phyloP scores from a whole-genome alignment of 345 rosid species.

The Ceriops decandra region DNA sequence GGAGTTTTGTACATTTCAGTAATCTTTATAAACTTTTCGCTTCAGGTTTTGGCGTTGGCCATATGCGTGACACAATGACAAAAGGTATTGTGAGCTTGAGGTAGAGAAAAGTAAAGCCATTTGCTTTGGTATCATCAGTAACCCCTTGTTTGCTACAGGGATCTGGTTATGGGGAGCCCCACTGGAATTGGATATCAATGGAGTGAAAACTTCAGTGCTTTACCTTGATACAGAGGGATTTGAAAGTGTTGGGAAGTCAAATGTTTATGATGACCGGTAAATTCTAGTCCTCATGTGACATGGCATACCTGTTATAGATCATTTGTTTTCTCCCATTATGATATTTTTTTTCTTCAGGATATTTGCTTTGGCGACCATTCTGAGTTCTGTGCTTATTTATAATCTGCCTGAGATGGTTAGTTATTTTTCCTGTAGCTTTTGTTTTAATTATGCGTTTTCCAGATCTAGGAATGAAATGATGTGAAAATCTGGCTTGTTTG shows the following conservation, averaged over 20 bases:
- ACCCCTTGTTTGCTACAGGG: constrained; percentile 44
- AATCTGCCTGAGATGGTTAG: constrained; percentile 97
- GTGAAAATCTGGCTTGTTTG: neutral
- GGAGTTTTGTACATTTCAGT: constrained; percentile 16
- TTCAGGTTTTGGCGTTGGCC: constrained; percentile 99
- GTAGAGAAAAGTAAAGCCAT: constrained; percentile 1
- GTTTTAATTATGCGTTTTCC: neutral
- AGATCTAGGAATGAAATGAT: neutral
- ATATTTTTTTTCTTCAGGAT: constrained; percentile 54
- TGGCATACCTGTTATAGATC: neutral
- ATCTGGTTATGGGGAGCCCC: constrained; percentile 99
- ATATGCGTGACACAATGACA: constrained; percentile 99
- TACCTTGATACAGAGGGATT: constrained; percentile 98
- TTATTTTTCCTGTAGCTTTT: constrained; percentile 22
- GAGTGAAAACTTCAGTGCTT: constrained; percentile 77
- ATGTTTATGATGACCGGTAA: constrained; percentile 96
- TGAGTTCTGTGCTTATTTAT: constrained; percentile 96
- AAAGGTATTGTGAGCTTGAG: constrained; percentile 52
- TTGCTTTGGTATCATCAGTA: constrained; percentile 12
- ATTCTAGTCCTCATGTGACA: constrained; percentile 2
- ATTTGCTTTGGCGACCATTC: constrained; percentile 92
- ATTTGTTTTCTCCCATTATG: neutral
- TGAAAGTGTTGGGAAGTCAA: constrained; percentile 98
- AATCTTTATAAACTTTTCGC: constrained; percentile 1
- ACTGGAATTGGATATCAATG: constrained; percentile 63